Base-by-base conservation (phyloP, 371 early-diverging fungal genomes). In the Circinella umbellata region DNA sequence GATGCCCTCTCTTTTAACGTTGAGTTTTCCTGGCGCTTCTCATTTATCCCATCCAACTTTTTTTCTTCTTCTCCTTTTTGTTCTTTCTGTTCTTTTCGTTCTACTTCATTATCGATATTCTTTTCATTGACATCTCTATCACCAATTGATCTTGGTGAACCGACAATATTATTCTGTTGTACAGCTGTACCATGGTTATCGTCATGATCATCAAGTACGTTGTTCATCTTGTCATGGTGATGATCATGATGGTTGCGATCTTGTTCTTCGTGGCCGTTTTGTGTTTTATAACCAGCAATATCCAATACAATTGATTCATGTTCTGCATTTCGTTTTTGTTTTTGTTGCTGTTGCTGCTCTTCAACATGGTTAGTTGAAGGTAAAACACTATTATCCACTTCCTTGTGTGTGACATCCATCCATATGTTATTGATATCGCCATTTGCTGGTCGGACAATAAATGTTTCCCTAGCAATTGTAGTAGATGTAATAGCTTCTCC, bases 221-320 rank as follows among this genome's bases (percentile, higher is more conserved):
- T 42, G 11, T 42, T 42, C 3, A 15, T 51, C 5, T 51, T 51
- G 15, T 51, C 51, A 47, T 11, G 47, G 51, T 51, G 15, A 51
- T 51, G 14, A 15, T n/a, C 15, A n/a, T 57, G 57, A 57, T 27
- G 0, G 39, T 61, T 36, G 14, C 17, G 14, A 14, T 42, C 15
- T 49, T 76, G 76, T 20, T 80, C 73, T 8, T 81, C 9, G 3
- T 42, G 42, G 3, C 11, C 42, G 3, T 42, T 42, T 42, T 42
- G 82, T 17, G 85, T 87, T 66, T 88, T 88, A 55, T 88, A 88
- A 62, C 88, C 88, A 34, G 88, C 85, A 75, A 88, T 88, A 75
- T 88, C 88, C 72, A 88, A 70, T 27, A 88, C 81, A 48, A 83
- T 83, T 3, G 80, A 80, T 60, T 80, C 80, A 61, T 80, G 74